Base-by-base conservation (phyloP, 768 basidiomycete species). In the Russula ochroleuca region DNA sequence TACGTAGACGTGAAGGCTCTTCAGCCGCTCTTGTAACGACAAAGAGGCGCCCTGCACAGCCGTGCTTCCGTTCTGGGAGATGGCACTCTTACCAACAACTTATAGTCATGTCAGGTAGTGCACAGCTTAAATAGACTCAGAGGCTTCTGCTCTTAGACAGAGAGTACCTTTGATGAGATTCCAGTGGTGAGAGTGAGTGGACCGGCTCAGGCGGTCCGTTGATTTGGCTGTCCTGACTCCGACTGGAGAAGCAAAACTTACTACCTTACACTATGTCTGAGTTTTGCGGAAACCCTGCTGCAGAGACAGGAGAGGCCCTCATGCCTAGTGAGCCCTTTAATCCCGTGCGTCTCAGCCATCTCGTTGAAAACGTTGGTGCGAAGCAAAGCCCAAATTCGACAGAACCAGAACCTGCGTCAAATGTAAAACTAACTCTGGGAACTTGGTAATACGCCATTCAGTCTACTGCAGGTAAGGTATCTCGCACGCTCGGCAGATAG, bases 401-500 rank as follows among this genome's bases (percentile, higher is more conserved):
- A 85, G 83, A 73, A 80, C 84, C 2, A 86, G 78, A 63, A 71
- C 73, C 14, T 93, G 90, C 68, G 79, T 90, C n/a, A 87, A 85
- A 69, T 93, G 91, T 74, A 92, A 90, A 72, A 75, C 73, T 35
- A 80, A 79, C 28, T 67, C 60, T 8, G 91, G 88, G 25, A 88
- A 85, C 57, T 76, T 92, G 33, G 85, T 91, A 53, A 83, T 92
- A 60, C 80, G 89, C 47, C 88, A 92, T 72, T 84, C 87, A 15
- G 87, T 90, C 21, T 93, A 92, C 70, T 93, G 91, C 88, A 90
- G 85, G 90, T 90, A 69, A 69, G 80, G 67, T 63, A 43, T 40
- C 53, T 51, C 33, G 60, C 38, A 11, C 61, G 50, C 54, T 66
- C 33, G 6, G 40, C 53, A 37, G 49, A 53, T 21, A n/a, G 48